Base-by-base conservation (phyloP, 1,139 yeast genomes). In the Zygoascus sp. region DNA sequence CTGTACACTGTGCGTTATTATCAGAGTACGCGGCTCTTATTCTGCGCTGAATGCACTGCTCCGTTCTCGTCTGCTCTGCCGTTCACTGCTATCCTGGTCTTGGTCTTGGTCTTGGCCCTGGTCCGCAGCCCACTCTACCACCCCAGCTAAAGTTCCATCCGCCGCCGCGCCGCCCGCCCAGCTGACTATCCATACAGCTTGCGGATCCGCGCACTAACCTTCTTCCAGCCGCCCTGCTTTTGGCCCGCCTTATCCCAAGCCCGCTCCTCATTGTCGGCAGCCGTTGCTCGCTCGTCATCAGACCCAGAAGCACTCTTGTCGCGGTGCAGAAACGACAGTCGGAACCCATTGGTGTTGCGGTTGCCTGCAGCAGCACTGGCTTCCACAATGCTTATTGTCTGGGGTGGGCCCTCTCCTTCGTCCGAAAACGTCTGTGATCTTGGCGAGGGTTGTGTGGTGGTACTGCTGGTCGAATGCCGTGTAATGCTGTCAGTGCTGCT, bases 341-440 rank as follows among this genome's bases (percentile, higher is more conserved):
- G 30, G 41, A 25, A 38, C 9, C 32, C 22, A 3, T n/a, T 8
- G 5, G 13, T 9, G 16, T 21, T 21, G 2, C 25, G 25, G 10
- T 25, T n/a, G 15, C 13, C 39, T n/a, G 39, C 5, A 2, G 39
- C 4, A 3, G 19, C 2, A 6, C 15, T n/a, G 13, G 13, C 16
- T n/a, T 35, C 39, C 17, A 35, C 39, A n/a, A 20, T 19, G n/a
- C 20, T 21, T 2, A 35, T 19, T 6, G 27, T 17, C 10, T 13
- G n/a, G 7, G 8, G n/a, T 25, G 28, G 7, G 7, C 28, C 28
- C 28, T 40, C 37, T 10, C 36, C 32, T 15, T 42, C 45, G 11
- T 42, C 45, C 13, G 35, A 23, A 13, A 34, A 42, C 32, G 34
- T 17, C 17, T 25, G 45, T 10, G 40, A 42, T 10, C 39, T 48